Evolutionary conservation across 202 grass and related monocot genomes (phyloP).

Genomic region (Carex sylvatica): DNA sequence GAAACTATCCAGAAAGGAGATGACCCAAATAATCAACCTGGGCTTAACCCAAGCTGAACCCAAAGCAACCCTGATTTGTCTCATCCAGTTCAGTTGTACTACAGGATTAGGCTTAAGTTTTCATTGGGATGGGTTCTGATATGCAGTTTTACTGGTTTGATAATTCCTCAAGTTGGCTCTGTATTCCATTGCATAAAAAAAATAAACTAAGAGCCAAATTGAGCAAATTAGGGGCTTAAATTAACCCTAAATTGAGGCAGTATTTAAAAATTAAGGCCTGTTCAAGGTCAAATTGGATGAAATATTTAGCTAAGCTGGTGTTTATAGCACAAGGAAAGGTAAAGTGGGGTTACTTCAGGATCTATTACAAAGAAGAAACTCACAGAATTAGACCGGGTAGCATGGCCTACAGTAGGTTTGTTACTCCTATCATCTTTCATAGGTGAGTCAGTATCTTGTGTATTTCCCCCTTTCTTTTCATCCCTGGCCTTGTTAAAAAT

Average conservation of each 20-base stretch:
- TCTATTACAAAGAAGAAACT: slow-evolving; percentile 7
- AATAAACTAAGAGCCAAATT: not conserved
- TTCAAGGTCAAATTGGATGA: slow-evolving; percentile 3
- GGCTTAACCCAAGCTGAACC: not conserved
- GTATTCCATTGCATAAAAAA: slow-evolving; percentile 8
- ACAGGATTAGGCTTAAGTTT: not conserved
- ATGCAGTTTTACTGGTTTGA: not conserved
- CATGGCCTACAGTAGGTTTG: slow-evolving; percentile 36
- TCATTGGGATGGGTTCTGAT: not conserved
- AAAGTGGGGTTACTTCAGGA: not conserved
- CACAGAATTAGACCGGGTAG: slow-evolving; percentile 56
- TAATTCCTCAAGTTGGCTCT: not conserved
- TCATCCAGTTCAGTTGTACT: not conserved
- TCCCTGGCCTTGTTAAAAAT: slow-evolving; percentile 95
- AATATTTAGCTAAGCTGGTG: not conserved
- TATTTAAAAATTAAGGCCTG: not conserved
- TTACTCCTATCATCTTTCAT: slow-evolving; percentile 49
- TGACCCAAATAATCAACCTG: not conserved
- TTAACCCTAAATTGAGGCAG: not conserved
- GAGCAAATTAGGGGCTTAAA: not conserved
- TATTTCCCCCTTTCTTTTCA: slow-evolving; percentile 77
- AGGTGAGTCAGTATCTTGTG: slow-evolving; percentile 68
- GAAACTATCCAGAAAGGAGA: not conserved
- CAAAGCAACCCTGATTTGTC: not conserved
- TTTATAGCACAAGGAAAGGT: not conserved